These are phyloP conservation scores for Taphrina confusa DNA, from an alignment of 1,139 yeast genomes.

Conservation along the genomic window DNA sequence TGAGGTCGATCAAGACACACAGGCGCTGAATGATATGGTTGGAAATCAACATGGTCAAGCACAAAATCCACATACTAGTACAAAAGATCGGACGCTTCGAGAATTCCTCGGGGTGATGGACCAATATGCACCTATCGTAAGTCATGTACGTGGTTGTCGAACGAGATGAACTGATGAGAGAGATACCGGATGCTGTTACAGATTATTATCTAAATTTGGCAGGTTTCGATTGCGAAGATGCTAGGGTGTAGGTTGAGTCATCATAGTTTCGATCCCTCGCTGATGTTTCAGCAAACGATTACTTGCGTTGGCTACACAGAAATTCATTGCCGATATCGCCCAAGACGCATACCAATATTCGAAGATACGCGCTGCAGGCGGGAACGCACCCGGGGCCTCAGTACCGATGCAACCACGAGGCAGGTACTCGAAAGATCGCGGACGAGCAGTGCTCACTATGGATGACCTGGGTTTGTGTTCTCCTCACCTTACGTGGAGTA, in stretches of 20 bases:
- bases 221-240: constrained; percentile 81
- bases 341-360: constrained; percentile 96
- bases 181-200: constrained; percentile 95
- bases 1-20: not conserved
- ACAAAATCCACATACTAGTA: constrained; percentile 12
- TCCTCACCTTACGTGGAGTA: not conserved
- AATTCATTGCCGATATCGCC: constrained; percentile 89
- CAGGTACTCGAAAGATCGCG: constrained; percentile 54
- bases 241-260: constrained; percentile 53
- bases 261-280: not conserved
- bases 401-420: constrained; percentile 38
- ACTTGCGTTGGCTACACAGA: constrained; percentile 91
- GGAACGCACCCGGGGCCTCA: constrained; percentile 39
- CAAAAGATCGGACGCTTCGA: constrained; percentile 72
- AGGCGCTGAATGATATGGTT: not conserved
- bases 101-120: constrained; percentile 89
- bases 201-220: constrained; percentile 87
- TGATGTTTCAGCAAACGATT: constrained; percentile 54
- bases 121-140: constrained; percentile 79
- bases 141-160: constrained; percentile 23
- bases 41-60: not conserved
- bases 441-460: constrained; percentile 79
- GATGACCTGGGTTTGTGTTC: constrained; percentile 69
- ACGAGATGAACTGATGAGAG: not conserved
- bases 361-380: constrained; percentile 58